Evolutionary conservation across 1,284 basidiomycete species (phyloP), one percentile per base, ranked within the genome.

Genomic region (Melampsora larici-populina): DNA sequence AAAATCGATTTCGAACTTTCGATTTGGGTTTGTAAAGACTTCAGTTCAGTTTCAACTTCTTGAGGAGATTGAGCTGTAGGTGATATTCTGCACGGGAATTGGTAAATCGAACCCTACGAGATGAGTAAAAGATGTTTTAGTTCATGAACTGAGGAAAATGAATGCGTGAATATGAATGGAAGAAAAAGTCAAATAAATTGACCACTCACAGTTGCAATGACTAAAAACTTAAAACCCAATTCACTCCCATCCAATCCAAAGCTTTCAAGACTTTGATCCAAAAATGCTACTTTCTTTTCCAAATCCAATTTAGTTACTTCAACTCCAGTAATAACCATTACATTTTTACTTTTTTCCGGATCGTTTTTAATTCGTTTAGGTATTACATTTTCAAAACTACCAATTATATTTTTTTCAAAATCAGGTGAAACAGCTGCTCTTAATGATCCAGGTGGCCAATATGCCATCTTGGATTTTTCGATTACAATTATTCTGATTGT

Each of bases 371-470:
- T 60, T n/a, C 58, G 58, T 3, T 29, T 29, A 31, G 73, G 73
- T 46, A 76, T 62, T 40, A 76, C 31, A 29, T 76, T 46, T 13
- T 76, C 65, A 40, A 68, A 68, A 3, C 26, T 33, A 26, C 55
- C 24, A 60, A 70, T 21, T 21, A 77, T 33, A 24, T 69, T 70
- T 5, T 77, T 33, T 36, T 77, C 75, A 60, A 77, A 77, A 13
- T 66, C 67, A 1, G 66, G n/a, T 40, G 51, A 24, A n/a, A 77
- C 67, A 2, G 67, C 63, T 0, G 75, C 75, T 31, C 75, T 46
- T 21, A 77, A 33, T 2, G 67, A 69, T 18, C 75, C 75, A 46
- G 67, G 67, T 18, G 66, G 67, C 75, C 75, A 77, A 46, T 77
- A 77, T 18, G 75, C 24, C n/a, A 60, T 69, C 13, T n/a, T 26